Evolutionary conservation across 192 early-diverging fungal species (phyloP).

Genomic region (Coemansia asiatica): DNA sequence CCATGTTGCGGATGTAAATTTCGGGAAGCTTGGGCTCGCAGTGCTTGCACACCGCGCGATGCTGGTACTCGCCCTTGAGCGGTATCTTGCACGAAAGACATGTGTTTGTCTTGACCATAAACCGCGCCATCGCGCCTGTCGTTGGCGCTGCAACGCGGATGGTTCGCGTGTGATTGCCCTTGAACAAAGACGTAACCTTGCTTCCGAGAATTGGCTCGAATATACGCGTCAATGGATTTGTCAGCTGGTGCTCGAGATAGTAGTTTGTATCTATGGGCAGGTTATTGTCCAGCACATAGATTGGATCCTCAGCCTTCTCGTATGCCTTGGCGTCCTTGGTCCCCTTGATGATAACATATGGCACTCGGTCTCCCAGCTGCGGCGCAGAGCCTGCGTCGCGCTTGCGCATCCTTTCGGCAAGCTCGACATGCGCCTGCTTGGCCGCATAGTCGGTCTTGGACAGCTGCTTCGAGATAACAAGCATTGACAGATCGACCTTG

Average conservation of each 20-base stretch:
- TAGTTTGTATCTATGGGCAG: constrained; percentile 96
- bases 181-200: constrained; percentile 78
- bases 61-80: constrained; percentile 60
- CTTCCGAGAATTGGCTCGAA: constrained; percentile 96
- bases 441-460: constrained; percentile 92
- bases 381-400: constrained; percentile 97
- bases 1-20: constrained; percentile 75
- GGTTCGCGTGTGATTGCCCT: constrained; percentile 73
- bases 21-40: constrained; percentile 72
- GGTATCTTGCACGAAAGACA: constrained; percentile 92
- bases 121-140: constrained; percentile 89
- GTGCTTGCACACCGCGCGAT: constrained; percentile 77
- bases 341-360: constrained; percentile 92
- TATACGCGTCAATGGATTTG: constrained; percentile 89
- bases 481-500: constrained; percentile 93
- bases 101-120: constrained; percentile 87
- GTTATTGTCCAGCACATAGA: constrained; percentile 98
- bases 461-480: constrained; percentile 95
- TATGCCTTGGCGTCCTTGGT: constrained; percentile 85
- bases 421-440: constrained; percentile 94
- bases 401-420: constrained; percentile 95
- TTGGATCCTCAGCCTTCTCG: constrained; percentile 97
- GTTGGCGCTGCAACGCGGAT: constrained; percentile 85
- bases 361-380: constrained; percentile 92
- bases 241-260: constrained; percentile 95